Base-by-base conservation (phyloP, 2,329 filamentous ascomycete genomes). In the Leptosphaerulina australis region DNA sequence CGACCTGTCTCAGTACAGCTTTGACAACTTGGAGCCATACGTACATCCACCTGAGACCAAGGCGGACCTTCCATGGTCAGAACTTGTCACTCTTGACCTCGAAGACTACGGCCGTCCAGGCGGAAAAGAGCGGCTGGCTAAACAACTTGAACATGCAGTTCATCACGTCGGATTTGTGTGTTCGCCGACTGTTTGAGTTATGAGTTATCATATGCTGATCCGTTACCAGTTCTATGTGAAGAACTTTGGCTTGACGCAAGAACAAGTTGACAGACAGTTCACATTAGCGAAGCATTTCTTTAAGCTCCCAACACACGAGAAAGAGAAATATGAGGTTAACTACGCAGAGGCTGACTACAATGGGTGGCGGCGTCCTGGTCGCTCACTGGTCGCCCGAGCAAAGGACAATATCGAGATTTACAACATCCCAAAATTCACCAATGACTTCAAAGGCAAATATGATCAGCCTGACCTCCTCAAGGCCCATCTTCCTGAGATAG, bases 251-350 rank as follows among this genome's bases (percentile, higher is more conserved):
- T 75, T 87, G n/a, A 73, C 70, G 0, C 82, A 86, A 63, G 82
- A 84, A 36, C 74, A 84, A 62, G 77, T 87, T 1, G 79, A 86
- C 56, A 73, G 76, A 5, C 83, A 87, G 55, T 87, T 86, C 54
- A 81, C 83, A 10, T 77, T 87, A 2, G 83, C 79, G 1, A 81
- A 82, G 49, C 75, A 81, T 26, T 79, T 87, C 54, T 86, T 85
- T 60, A 65, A 78, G 4, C 72, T 86, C 0, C 76, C 83, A 0
- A 72, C 77, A 0, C 79, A 83, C 8, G 83, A 87, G 61, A 87
- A 86, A 60, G 75, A 81, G 41, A 82, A 82, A 56, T 84, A 81
- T 55, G 77, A 73, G 50, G 33, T 59, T 5, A 54, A 68, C 38
- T 64, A 67, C 35, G 79, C 76, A 17, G 71, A 75, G 5, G 82